phyloP scores from a whole-genome alignment of 306 rosid genomes.

The Carpinus fangiana region DNA sequence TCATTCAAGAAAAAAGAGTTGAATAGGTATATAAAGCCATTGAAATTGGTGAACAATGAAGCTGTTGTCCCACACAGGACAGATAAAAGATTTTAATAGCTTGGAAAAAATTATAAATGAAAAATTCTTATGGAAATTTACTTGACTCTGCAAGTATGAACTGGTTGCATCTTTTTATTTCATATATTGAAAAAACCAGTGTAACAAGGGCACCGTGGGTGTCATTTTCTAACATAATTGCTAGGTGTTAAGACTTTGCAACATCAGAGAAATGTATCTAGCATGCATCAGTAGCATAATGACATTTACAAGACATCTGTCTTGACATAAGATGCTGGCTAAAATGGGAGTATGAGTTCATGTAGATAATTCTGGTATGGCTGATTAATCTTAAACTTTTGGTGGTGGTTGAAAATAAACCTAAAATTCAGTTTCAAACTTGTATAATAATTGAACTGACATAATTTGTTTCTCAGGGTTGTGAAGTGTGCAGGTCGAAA shows the following conservation, averaged over 20 bases:
- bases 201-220: conserved; percentile 2
- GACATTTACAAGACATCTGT: neutral
- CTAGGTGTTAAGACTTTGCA: neutral
- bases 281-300: neutral
- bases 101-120: neutral
- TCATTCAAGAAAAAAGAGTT: conserved; percentile 14
- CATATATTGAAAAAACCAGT: neutral
- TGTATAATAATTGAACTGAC: neutral
- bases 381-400: neutral
- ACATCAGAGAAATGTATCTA: neutral
- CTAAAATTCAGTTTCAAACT: neutral
- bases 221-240: neutral
- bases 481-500: conserved; percentile 88
- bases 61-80: neutral
- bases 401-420: neutral
- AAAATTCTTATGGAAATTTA: neutral
- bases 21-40: neutral
- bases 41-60: neutral
- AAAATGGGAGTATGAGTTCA: neutral
- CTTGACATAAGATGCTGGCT: neutral
- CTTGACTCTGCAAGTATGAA: conserved; percentile 14
- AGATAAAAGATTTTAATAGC: neutral
- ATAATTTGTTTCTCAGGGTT: conserved; percentile 58
- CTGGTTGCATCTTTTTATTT: neutral
- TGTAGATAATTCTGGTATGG: neutral